A percentile compares a stretch with the other conserved stretches of the same genome.
These are phyloP conservation scores for Bathelium albidoporum DNA, from an alignment of 495 filamentous ascomycete genomes.

Conservation along the genomic window DNA sequence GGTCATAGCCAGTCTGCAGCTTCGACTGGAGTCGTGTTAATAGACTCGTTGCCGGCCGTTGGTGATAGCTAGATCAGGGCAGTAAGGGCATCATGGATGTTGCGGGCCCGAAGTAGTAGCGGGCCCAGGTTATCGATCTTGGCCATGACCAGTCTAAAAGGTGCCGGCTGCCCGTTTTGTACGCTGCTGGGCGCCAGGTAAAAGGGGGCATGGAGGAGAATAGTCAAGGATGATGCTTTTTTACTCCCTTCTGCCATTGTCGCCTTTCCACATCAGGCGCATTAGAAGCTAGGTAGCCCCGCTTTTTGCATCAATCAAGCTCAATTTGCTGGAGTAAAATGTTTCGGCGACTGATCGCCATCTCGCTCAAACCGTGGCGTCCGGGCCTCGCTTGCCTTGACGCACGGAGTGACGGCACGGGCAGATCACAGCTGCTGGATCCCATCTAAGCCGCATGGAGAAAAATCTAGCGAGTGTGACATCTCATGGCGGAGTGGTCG, in stretches of 20 bases:
- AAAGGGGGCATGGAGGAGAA: background rate
- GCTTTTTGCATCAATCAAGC: background rate
- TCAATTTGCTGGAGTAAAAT: slow-evolving; percentile 4
- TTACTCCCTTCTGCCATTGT: background rate
- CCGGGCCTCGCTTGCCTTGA: slow-evolving; percentile 2
- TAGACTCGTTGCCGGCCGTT: background rate
- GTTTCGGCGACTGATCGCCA: background rate
- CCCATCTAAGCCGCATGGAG: background rate
- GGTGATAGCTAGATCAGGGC: background rate
- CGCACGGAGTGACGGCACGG: slow-evolving; percentile 5
- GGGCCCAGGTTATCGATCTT: background rate
- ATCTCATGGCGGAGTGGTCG: background rate
- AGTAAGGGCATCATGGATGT: background rate
- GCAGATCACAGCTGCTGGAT: slow-evolving; percentile 4
- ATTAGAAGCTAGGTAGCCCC: background rate
- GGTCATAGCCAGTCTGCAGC: background rate
- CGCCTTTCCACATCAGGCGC: background rate
- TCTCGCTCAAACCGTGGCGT: slow-evolving; percentile 4
- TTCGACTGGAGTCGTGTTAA: background rate
- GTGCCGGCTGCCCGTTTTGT: background rate
- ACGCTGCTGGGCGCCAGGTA: background rate
- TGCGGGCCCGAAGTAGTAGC: background rate
- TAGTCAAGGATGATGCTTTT: slow-evolving; percentile 1
- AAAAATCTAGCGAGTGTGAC: background rate
- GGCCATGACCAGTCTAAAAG: slow-evolving; percentile 1